Evolutionary conservation across 306 rosid genomes (phyloP).

Genomic region (Begonia masoniana): DNA sequence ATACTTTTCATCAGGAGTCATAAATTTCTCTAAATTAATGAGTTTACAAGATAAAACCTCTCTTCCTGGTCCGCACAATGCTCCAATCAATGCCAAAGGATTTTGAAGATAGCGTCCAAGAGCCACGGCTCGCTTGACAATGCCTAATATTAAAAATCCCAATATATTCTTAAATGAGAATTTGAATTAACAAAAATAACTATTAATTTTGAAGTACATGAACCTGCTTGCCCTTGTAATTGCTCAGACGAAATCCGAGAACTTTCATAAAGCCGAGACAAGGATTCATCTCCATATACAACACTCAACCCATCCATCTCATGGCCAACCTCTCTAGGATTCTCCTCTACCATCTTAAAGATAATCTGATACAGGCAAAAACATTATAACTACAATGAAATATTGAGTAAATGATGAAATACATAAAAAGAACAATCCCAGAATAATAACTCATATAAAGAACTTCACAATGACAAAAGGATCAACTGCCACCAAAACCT

Average conservation of each 20-base stretch:
- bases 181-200: not conserved
- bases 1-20: constrained; percentile 79
- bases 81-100: constrained; percentile 88
- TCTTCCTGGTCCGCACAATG: constrained; percentile 87
- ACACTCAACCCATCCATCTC: constrained; percentile 95
- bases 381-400: constrained; percentile 10
- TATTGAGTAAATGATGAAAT: not conserved
- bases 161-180: constrained; percentile 7
- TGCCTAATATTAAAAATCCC: constrained; percentile 41
- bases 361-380: constrained; percentile 47
- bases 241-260: constrained; percentile 90
- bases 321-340: constrained; percentile 96
- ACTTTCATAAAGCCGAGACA: constrained; percentile 84
- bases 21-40: constrained; percentile 54
- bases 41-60: constrained; percentile 93
- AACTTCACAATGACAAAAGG: too few relatives aligned
- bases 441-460: too few relatives aligned
- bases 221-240: constrained; percentile 82
- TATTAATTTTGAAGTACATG: not conserved
- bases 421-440: too few relatives aligned
- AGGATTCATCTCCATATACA: constrained; percentile 94
- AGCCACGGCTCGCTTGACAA: constrained; percentile 91
- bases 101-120: constrained; percentile 94
- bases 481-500: too few relatives aligned
- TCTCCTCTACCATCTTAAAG: constrained; percentile 97